Percentiles rank a stretch among this genome's conserved stretches.
phyloP scores from a whole-genome alignment of 306 rosid genomes.

The Vigna trinervia region DNA sequence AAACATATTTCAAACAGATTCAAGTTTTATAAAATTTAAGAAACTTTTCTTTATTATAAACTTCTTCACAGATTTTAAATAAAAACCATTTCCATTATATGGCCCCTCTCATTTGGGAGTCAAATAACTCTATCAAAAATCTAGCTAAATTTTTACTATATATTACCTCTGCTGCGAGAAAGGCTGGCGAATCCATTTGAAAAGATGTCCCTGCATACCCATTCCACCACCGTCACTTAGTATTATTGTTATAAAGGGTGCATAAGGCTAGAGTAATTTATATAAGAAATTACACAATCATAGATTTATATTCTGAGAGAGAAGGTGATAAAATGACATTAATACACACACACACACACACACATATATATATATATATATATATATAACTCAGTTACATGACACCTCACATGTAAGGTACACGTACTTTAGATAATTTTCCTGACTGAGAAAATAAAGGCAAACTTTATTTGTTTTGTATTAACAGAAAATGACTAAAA shows the following conservation, averaged over 20 bases:
- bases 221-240: conserved; percentile 30
- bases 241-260: conserved; percentile 8
- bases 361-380: too few relatives aligned
- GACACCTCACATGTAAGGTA: not conserved
- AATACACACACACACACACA: not conserved
- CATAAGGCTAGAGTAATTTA: not conserved
- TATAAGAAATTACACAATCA: not conserved
- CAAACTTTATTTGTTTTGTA: not conserved
- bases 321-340: not conserved
- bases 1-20: not conserved
- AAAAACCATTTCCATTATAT: not conserved
- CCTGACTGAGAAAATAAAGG: conserved; percentile 6
- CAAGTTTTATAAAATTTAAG: too few relatives aligned
- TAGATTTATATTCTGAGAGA: not conserved
- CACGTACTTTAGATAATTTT: not conserved
- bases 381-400: not conserved
- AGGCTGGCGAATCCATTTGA: conserved; percentile 41
- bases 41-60: not conserved
- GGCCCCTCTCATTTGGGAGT: too few relatives aligned
- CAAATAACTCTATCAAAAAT: not conserved
- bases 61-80: not conserved
- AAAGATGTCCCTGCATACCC: conserved; percentile 50
- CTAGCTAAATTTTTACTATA: not conserved
- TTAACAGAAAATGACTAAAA: not conserved
- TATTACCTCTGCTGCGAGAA: conserved; percentile 50